Evolutionary conservation across 2,329 filamentous ascomycete species (phyloP).

Genomic region (Phialophora chinensis): DNA sequence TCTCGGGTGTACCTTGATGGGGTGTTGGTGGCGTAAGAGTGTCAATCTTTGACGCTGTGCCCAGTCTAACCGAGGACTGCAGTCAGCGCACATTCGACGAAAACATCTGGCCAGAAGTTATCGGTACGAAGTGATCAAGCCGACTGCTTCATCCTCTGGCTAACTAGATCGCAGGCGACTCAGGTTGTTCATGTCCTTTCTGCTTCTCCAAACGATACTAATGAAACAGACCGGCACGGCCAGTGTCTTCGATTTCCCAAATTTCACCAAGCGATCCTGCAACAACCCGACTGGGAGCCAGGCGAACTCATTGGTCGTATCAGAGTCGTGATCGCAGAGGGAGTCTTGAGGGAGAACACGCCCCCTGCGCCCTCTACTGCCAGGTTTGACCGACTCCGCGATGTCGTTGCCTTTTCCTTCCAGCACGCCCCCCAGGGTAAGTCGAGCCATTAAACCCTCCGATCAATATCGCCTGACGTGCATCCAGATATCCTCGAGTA

Average conservation of each 20-base stretch:
- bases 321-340: conserved; percentile 76
- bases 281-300: conserved; percentile 73
- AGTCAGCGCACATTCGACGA: conserved; percentile 32
- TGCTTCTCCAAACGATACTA: conserved; percentile 1
- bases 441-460: conserved; percentile 37
- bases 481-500: conserved; percentile 71
- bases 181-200: conserved; percentile 14
- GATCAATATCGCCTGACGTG: conserved; percentile 7
- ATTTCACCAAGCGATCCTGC: conserved; percentile 72
- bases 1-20: conserved; percentile 74
- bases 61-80: conserved; percentile 2
- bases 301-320: conserved; percentile 75
- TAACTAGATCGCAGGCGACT: conserved; percentile 23
- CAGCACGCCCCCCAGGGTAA: conserved; percentile 80
- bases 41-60: neutral
- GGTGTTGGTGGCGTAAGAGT: conserved; percentile 63
- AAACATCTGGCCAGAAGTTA: conserved; percentile 53
- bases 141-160: conserved; percentile 1
- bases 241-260: conserved; percentile 69
- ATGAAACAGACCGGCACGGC: conserved; percentile 20
- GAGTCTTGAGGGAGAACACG: conserved; percentile 59
- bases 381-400: conserved; percentile 69
- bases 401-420: conserved; percentile 79
- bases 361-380: conserved; percentile 33
- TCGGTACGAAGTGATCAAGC: conserved; percentile 28